Conservation (phyloP, 2,329 filamentous ascomycete genomes). For the Aspergillus brasiliensis region DNA sequence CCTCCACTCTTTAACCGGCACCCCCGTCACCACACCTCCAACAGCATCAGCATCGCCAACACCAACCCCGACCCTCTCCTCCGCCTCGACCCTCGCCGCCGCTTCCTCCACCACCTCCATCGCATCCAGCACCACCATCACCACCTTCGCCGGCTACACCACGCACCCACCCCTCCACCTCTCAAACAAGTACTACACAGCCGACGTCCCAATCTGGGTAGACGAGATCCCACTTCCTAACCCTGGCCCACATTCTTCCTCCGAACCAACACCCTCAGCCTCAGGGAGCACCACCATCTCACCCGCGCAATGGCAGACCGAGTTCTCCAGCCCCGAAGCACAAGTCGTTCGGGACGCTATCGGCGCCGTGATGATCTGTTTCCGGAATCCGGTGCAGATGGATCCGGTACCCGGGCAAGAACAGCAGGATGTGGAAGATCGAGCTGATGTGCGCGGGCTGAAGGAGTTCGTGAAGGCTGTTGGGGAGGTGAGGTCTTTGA, state of each 20-base stretch:
- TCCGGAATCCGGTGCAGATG: conserved; percentile 29
- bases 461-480: conserved; percentile 40
- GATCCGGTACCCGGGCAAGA: no score
- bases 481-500: conserved; percentile 39
- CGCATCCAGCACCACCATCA: conserved; percentile 14
- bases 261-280: background rate
- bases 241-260: conserved; percentile 23
- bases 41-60: conserved; percentile 34
- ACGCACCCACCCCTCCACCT: conserved; percentile 46
- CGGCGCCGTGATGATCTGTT: conserved; percentile 44
- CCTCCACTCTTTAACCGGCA: conserved; percentile 40
- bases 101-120: background rate
- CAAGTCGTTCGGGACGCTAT: conserved; percentile 48
- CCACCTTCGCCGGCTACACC: conserved; percentile 50
- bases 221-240: conserved; percentile 39
- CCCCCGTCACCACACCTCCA: conserved; percentile 24
- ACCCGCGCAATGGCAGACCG: conserved; percentile 38
- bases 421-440: conserved; percentile 1
- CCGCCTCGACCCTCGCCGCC: conserved; percentile 32
- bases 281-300: conserved; percentile 8
- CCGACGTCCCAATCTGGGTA: conserved; percentile 50
- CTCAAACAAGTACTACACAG: conserved; percentile 47
- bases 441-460: conserved; percentile 29
- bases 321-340: conserved; percentile 46
- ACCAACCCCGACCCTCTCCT: conserved; percentile 46